These are phyloP conservation scores for Arachis hypogaea DNA, from an alignment of 306 rosid species.

Conservation along the genomic window DNA sequence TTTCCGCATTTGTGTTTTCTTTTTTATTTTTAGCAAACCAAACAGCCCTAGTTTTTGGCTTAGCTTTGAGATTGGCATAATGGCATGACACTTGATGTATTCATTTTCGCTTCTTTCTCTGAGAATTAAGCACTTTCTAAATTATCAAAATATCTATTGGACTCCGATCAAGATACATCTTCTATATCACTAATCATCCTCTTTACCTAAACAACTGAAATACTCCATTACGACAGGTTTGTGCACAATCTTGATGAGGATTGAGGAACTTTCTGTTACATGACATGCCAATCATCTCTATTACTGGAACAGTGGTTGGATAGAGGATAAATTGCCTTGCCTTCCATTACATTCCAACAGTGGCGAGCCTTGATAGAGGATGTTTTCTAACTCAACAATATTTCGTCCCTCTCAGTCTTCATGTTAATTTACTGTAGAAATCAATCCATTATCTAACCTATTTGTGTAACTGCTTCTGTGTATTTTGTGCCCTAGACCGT, in stretches of 20 bases:
- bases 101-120: no score
- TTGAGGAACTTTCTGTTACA: slow-evolving; percentile 3
- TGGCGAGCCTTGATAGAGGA: not conserved
- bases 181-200: not conserved
- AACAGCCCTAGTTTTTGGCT: no score
- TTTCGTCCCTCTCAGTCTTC: not conserved
- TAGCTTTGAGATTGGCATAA: no score
- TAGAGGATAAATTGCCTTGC: not conserved
- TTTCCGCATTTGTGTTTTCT: no score
- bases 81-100: no score
- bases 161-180: not conserved
- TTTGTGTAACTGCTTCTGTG: not conserved
- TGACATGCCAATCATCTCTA: not conserved
- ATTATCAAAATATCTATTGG: not conserved
- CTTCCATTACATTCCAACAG: not conserved
- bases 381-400: not conserved
- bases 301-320: not conserved
- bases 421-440: not conserved
- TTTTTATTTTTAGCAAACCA: no score
- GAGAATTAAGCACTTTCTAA: no score
- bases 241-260: not conserved
- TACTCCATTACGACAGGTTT: slow-evolving; percentile 1
- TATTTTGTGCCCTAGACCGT: not conserved
- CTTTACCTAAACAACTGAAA: slow-evolving; percentile 14
- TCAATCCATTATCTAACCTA: not conserved